Evolutionary conservation across 495 filamentous ascomycete species (phyloP), one percentile per base, ranked within the genome.

Genomic region (Aspergillus baeticus): DNA sequence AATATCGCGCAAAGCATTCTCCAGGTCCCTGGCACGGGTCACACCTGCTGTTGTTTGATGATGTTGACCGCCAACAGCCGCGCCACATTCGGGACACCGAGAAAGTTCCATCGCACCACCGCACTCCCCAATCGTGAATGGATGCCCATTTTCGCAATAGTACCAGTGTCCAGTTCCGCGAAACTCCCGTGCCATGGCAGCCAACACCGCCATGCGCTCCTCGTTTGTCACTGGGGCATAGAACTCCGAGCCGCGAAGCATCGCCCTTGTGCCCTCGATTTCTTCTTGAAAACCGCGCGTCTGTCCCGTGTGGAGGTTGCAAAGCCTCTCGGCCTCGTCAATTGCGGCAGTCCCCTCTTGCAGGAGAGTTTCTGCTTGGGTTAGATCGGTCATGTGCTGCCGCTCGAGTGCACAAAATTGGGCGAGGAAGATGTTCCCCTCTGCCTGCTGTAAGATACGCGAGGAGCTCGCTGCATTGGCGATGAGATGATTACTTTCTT

Each of bases 111-210:
- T 86, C 0, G 88, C 82, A 75, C 81, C 82, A 10, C 87, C 89
- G 65, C 88, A 92, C 57, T 91, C 82, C 0, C 88, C 87, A 34
- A 90, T 72, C 0, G 87, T 86, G 60, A 91, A 91, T 26, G 87
- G 84, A 69, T 90, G 83, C 0, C 81, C 79, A 68, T 90, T 89
- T 37, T 50, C 66, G 55, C 86, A 90, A 14, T 76, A 76, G 67
- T 89, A 90, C 87, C 84, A 89, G 65, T 88, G 84, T 1, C 85
- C 84, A 6, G 78, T 86, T 3, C 79, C 76, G 1, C 37, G 55
- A 26, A 85, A 84, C 43, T 77, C 77, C 0, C 45, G 53, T 5
- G 71, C 55, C 82, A 86, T 86, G 2, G 78, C 81, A 2, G 63
- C 37, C 21, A 82, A 75, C 6, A 85, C 69, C 35, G 69, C 72